phyloP scores from a whole-genome alignment of 352 stramenopile species.

The Elongisporangium prolatum region DNA sequence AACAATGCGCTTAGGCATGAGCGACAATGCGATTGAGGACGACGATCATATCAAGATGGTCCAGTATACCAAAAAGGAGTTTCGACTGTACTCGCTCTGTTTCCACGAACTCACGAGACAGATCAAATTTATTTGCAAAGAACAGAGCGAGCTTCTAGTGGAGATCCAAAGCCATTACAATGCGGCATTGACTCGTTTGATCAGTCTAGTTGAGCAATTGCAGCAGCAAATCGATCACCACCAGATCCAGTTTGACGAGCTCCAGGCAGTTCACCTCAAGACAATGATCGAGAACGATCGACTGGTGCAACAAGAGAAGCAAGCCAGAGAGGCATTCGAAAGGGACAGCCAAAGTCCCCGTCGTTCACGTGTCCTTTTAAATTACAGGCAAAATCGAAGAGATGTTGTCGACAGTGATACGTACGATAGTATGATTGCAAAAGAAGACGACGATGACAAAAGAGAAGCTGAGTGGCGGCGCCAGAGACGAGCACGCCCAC shows the following conservation, averaged over 20 bases:
- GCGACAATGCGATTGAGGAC: constrained; percentile 7
- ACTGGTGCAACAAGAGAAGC: constrained; percentile 14
- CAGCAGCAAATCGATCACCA: constrained; percentile 20
- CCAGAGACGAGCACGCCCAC: constrained; percentile 16
- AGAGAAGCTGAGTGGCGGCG: constrained; percentile 28
- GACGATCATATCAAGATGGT: constrained; percentile 12
- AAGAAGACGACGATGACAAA: constrained; percentile 13
- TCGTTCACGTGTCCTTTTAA: background rate
- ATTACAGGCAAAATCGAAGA: background rate
- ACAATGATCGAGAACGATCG: constrained; percentile 14
- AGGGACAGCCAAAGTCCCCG: background rate
- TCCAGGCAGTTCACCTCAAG: constrained; percentile 9
- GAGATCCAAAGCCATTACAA: constrained; percentile 58
- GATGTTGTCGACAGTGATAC: background rate
- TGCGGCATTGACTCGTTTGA: constrained; percentile 18
- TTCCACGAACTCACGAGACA: constrained; percentile 75
- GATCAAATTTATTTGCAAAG: constrained; percentile 70
- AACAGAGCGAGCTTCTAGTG: constrained; percentile 67
- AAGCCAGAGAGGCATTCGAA: constrained; percentile 14
- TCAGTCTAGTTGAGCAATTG: constrained; percentile 15
- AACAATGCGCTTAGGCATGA: constrained; percentile 31
- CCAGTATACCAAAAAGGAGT: constrained; percentile 52
- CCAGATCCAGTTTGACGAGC: constrained; percentile 15
- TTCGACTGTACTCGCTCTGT: constrained; percentile 60
- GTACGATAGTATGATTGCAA: background rate